Conservation (phyloP, 2,329 filamentous ascomycete species). For the Lachnellula subtilissima region DNA sequence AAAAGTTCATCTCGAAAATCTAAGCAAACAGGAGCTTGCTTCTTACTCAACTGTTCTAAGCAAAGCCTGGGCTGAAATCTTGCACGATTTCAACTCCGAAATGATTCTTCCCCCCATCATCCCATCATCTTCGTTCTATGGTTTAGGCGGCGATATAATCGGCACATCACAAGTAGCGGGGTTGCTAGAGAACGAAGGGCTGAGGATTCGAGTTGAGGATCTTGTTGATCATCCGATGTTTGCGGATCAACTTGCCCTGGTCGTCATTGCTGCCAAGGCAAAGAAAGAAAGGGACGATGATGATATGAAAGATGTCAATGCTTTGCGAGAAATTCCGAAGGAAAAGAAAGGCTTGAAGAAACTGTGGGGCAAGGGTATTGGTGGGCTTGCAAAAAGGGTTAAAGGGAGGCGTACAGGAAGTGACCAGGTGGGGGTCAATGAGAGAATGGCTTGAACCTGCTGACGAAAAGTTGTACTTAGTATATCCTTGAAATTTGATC, state of each 20-base stretch:
- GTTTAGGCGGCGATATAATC: constrained; percentile 12
- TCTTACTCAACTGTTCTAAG: constrained; percentile 1
- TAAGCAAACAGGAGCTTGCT: background rate
- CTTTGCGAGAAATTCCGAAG: background rate
- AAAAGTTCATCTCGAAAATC: background rate
- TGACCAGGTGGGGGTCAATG: background rate
- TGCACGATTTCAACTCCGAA: background rate
- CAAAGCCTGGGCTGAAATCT: background rate
- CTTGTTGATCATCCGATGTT: constrained; percentile 10
- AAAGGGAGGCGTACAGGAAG: background rate
- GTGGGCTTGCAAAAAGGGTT: background rate
- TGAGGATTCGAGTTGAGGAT: constrained; percentile 11
- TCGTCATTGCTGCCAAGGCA: background rate
- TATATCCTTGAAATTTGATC: too few relatives aligned
- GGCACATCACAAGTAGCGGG: constrained; percentile 5
- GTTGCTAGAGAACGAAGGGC: constrained; percentile 4
- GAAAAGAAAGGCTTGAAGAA: background rate
- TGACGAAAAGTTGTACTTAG: too few relatives aligned
- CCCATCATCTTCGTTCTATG: constrained; percentile 5
- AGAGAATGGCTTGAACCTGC: background rate
- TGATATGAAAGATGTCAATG: background rate
- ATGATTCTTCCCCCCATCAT: background rate
- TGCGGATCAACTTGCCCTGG: constrained; percentile 10
- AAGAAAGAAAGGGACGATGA: background rate
- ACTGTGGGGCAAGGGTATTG: background rate